These are phyloP conservation scores for Tulasnella sp. DNA, from an alignment of 768 basidiomycete species.

Conservation along the genomic window DNA sequence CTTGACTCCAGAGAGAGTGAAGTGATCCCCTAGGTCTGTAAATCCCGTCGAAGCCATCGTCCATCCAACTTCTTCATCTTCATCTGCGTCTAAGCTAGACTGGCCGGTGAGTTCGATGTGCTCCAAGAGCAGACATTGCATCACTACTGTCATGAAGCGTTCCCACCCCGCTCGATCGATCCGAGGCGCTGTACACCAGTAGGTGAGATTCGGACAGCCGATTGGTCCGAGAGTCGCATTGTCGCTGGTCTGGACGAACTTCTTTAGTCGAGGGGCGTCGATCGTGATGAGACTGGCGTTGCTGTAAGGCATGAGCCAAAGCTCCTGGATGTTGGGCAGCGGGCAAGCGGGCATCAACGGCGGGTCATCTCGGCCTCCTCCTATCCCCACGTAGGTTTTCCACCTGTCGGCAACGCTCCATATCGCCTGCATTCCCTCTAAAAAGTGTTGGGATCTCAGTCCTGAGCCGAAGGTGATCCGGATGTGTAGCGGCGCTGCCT, in stretches of 20 bases:
- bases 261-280: neutral
- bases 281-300: neutral
- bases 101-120: neutral
- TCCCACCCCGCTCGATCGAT: neutral
- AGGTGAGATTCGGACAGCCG: neutral
- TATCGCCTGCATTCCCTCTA: neutral
- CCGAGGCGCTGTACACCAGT: neutral
- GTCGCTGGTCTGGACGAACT: neutral
- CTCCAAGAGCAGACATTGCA: neutral
- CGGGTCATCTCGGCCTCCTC: neutral
- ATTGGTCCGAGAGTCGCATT: neutral
- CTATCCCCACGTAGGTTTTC: neutral
- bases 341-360: neutral
- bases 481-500: neutral
- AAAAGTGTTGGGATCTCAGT: neutral
- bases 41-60: neutral
- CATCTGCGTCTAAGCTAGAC: too few species aligned
- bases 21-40: too few species aligned
- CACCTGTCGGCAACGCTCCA: neutral
- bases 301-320: neutral
- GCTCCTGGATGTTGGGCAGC: neutral
- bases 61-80: neutral
- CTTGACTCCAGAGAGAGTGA: too few species aligned
- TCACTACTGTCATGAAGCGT: neutral
- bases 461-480: neutral